Conservation (phyloP, 805 yeast genomes). For the Wickerhamomyces tratensis region DNA sequence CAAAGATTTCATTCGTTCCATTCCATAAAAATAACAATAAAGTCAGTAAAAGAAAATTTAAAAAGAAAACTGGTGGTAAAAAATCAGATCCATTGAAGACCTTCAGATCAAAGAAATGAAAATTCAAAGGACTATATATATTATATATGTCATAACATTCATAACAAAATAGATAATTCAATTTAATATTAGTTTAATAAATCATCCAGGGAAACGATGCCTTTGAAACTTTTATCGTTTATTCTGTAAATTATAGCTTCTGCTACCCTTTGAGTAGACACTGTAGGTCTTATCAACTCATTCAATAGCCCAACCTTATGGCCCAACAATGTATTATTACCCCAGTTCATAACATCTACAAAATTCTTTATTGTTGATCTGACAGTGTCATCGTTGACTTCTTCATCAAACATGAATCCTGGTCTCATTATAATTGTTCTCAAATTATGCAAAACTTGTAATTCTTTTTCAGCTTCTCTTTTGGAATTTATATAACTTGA, state of each 20-base stretch:
- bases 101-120: conserved; percentile 25
- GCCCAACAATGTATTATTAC: conserved; percentile 32
- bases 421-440: conserved; percentile 68
- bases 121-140: neutral
- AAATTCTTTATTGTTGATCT: conserved; percentile 33
- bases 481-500: conserved; percentile 66
- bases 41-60: conserved; percentile 29
- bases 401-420: conserved; percentile 69
- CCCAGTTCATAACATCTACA: conserved; percentile 32
- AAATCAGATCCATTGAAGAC: conserved; percentile 61
- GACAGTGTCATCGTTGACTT: conserved; percentile 18
- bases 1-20: conserved; percentile 63
- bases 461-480: conserved; percentile 62
- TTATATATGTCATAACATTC: no score
- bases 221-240: conserved; percentile 37
- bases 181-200: conserved; percentile 15
- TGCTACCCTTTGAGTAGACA: conserved; percentile 65
- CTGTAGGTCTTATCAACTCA: conserved; percentile 46
- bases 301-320: conserved; percentile 30
- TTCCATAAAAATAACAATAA: conserved; percentile 43
- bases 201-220: conserved; percentile 51
- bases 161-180: no score
- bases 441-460: conserved; percentile 33
- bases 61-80: conserved; percentile 22
- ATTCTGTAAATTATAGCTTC: conserved; percentile 44